Evolutionary conservation across 1,139 yeast species (phyloP).

Genomic region (Yamadazyma buinensis): DNA sequence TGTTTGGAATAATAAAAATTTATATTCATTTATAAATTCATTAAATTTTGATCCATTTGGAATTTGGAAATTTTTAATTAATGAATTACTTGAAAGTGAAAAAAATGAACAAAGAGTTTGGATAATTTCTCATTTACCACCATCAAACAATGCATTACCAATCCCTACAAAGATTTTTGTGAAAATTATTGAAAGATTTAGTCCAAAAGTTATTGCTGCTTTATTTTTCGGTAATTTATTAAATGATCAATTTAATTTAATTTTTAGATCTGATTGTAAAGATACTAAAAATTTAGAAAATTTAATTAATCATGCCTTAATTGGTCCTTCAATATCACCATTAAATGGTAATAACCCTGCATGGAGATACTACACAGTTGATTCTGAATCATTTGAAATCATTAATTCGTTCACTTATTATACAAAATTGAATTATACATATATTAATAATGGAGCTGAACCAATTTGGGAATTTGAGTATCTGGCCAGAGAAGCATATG

Average conservation of each 20-base stretch:
- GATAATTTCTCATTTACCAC: constrained; percentile 31
- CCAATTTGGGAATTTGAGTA: constrained; percentile 29
- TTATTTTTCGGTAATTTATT: constrained; percentile 28
- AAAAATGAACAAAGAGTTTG: constrained; percentile 27
- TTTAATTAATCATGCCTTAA: constrained; percentile 25
- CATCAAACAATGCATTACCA: constrained; percentile 21
- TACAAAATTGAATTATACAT: constrained; percentile 25
- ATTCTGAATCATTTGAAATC: constrained; percentile 24
- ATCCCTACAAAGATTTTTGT: constrained; percentile 24
- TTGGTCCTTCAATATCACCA: constrained; percentile 30
- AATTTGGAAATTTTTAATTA: constrained; percentile 26
- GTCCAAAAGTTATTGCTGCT: constrained; percentile 32
- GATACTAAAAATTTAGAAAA: constrained; percentile 15
- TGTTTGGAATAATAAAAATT: constrained; percentile 26
- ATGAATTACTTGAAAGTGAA: constrained; percentile 28
- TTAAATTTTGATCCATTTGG: constrained; percentile 23
- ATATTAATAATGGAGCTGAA: constrained; percentile 25
- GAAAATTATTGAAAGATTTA: constrained; percentile 26
- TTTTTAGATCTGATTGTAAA: constrained; percentile 20
- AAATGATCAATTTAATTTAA: constrained; percentile 24
- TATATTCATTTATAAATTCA: constrained; percentile 21
- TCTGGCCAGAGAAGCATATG: constrained; percentile 26
- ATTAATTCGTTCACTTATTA: constrained; percentile 28
- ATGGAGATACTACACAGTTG: constrained; percentile 32
- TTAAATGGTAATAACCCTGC: constrained; percentile 26